Conservation (phyloP, 306 rosid species). For the Rubus parviflorus region DNA sequence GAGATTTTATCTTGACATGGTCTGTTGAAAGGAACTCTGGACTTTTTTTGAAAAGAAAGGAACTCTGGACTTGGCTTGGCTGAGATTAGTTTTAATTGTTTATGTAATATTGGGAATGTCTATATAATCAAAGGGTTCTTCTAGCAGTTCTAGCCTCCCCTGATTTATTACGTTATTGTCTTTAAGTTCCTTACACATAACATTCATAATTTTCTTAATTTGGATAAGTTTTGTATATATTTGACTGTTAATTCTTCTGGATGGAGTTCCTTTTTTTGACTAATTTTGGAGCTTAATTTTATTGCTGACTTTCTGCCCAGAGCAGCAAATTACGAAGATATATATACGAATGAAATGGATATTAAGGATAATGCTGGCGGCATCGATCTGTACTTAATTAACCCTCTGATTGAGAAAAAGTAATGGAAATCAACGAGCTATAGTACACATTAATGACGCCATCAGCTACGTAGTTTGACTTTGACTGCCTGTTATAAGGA, state of each 20-base stretch:
- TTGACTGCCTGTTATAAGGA: not conserved
- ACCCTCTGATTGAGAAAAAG: not conserved
- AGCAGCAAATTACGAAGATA: not conserved
- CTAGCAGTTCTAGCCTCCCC: not conserved
- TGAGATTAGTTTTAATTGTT: not conserved
- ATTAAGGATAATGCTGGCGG: not conserved
- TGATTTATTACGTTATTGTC: no score
- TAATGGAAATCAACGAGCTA: conserved; percentile 6
- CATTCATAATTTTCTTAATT: not conserved
- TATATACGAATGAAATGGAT: not conserved
- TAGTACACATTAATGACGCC: not conserved
- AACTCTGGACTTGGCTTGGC: not conserved
- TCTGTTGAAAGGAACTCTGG: not conserved
- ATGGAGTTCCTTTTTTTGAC: not conserved
- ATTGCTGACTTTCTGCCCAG: not conserved
- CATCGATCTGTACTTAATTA: not conserved
- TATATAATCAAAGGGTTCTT: not conserved
- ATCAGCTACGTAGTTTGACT: not conserved
- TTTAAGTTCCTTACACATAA: not conserved
- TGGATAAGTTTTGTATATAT: no score
- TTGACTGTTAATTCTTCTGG: not conserved
- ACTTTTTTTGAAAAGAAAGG: no score
- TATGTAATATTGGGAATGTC: not conserved
- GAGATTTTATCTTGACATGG: not conserved
- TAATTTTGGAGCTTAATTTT: not conserved